Conservation (phyloP, 257 asterid species). For the Verbena officinalis region DNA sequence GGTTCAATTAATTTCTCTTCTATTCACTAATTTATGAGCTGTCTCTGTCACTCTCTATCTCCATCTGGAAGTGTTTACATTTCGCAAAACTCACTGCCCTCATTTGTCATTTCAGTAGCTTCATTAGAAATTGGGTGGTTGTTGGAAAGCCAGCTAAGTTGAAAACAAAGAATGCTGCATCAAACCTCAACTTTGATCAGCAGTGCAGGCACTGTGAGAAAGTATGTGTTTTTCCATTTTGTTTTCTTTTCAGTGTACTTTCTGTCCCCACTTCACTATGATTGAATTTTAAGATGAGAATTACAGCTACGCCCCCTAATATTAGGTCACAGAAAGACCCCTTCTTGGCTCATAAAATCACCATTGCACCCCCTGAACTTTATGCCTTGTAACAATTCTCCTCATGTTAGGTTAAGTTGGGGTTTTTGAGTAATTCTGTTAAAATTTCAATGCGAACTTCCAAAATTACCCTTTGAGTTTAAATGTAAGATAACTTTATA, state of each 20-base stretch:
- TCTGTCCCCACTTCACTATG: no score
- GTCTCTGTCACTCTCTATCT: not conserved
- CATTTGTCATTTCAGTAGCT: slow-evolving; percentile 58
- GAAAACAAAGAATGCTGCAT: slow-evolving; percentile 69
- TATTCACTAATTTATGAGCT: slow-evolving; percentile 14
- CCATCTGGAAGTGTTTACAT: slow-evolving; percentile 2
- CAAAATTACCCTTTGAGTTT: no score
- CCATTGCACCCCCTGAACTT: no score
- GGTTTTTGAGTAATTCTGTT: no score
- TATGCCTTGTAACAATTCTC: no score
- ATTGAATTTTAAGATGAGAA: no score
- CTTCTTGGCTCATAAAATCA: no score
- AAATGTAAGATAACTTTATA: no score
- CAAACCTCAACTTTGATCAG: slow-evolving; percentile 80
- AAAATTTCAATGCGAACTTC: no score
- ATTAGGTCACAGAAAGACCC: no score
- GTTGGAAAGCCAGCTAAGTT: slow-evolving; percentile 67
- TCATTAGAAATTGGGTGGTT: slow-evolving; percentile 78
- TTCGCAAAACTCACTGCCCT: slow-evolving; percentile 30
- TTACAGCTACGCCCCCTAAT: no score
- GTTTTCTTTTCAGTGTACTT: not conserved
- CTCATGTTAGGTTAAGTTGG: no score
- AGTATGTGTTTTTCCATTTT: slow-evolving; percentile 39
- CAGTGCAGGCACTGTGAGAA: slow-evolving; percentile 98
- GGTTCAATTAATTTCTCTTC: slow-evolving; percentile 43